Evolutionary conservation across 2,329 filamentous ascomycete genomes (phyloP).

Genomic region (Arachnomyces sp.): DNA sequence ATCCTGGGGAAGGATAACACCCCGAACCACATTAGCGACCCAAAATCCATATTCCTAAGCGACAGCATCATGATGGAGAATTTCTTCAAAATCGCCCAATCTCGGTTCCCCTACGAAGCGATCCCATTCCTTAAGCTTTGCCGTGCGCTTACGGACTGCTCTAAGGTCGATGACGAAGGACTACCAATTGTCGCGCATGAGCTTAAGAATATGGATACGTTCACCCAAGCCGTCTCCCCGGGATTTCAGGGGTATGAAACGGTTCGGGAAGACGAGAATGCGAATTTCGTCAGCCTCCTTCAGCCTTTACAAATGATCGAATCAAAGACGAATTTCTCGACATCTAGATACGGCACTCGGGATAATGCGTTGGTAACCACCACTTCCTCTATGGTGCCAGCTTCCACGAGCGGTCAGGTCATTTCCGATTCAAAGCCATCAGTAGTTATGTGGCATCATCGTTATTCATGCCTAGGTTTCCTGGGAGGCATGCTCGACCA

Average conservation of each 20-base stretch:
- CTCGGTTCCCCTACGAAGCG: constrained; percentile 79
- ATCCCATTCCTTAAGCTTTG: constrained; percentile 67
- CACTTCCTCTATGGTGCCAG: constrained; percentile 29
- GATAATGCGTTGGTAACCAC: constrained; percentile 29
- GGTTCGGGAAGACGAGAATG: constrained; percentile 76
- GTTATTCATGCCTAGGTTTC: constrained; percentile 71
- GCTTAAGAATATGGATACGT: constrained; percentile 59
- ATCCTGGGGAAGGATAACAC: constrained; percentile 13
- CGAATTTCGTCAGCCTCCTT: constrained; percentile 63
- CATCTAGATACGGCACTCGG: constrained; percentile 13
- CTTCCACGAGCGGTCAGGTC: constrained; percentile 45
- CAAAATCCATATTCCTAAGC: constrained; percentile 47
- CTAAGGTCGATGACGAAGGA: constrained; percentile 39
- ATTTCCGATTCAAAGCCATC: constrained; percentile 69
- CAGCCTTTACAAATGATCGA: constrained; percentile 46
- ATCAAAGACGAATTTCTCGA: constrained; percentile 17
- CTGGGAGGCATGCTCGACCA: constrained; percentile 59
- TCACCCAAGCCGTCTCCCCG: constrained; percentile 69
- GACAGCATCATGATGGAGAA: constrained; percentile 49
- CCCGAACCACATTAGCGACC: constrained; percentile 21
- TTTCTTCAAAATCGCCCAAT: constrained; percentile 59
- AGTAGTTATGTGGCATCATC: constrained; percentile 64
- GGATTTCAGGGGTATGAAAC: constrained; percentile 68
- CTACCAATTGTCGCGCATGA: constrained; percentile 50
- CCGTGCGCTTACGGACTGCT: constrained; percentile 50